These are phyloP conservation scores for Epithele typhae DNA, from an alignment of 768 basidiomycete species.

Conservation along the genomic window DNA sequence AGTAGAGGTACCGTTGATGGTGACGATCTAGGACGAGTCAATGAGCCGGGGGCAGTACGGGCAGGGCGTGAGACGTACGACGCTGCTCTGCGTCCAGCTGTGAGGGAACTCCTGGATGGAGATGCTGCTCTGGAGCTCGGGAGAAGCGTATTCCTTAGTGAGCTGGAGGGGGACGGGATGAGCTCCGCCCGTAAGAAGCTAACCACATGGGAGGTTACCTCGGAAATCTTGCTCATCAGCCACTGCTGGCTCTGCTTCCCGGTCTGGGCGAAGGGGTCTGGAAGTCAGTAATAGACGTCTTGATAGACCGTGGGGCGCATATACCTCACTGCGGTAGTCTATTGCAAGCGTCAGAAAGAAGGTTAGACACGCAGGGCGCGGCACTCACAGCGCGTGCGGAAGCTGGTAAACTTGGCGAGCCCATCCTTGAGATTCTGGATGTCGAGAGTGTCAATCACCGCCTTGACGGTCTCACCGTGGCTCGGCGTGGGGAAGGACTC, in stretches of 20 bases:
- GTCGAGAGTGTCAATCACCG: constrained; percentile 64
- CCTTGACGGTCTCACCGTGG: constrained; percentile 51
- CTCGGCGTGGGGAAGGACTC: constrained; percentile 56
- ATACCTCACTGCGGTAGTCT: constrained; percentile 77
- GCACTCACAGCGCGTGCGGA: constrained; percentile 64
- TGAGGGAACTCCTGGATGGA: constrained; percentile 71
- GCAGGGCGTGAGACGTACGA: constrained; percentile 39
- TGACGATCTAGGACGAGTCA: constrained; percentile 49
- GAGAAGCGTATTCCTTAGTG: constrained; percentile 56
- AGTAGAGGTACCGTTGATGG: constrained; percentile 68
- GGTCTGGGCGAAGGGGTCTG: constrained; percentile 47
- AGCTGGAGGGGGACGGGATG: constrained; percentile 38
- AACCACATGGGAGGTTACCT: constrained; percentile 37
- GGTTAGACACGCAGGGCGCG: constrained; percentile 3
- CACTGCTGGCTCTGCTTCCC: constrained; percentile 75
- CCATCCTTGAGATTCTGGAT: constrained; percentile 61
- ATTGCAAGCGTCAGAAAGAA: constrained; percentile 4
- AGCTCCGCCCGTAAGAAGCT: constrained; percentile 2
- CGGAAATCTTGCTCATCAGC: constrained; percentile 61
- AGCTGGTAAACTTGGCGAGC: constrained; percentile 63
- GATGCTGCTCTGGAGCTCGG: constrained; percentile 52
- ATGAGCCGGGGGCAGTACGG: constrained; percentile 3
- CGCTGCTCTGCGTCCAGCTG: constrained; percentile 81
- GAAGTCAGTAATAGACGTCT: too few species aligned
- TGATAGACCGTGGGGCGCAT: neutral